Conservation (phyloP, 1,284 basidiomycete genomes). For the Microbotryum saponariae region DNA sequence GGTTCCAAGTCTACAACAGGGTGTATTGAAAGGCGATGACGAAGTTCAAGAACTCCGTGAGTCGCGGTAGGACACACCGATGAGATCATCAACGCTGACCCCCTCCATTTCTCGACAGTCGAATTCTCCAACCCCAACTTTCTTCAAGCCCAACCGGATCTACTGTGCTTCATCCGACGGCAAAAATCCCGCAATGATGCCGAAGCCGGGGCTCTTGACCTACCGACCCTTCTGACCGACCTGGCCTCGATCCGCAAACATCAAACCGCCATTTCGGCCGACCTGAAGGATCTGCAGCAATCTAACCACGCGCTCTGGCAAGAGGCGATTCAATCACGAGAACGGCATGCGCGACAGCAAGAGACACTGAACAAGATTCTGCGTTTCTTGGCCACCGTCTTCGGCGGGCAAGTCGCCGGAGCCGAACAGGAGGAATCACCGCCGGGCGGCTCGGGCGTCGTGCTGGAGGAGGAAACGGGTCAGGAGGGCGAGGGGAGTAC, state of each 20-base stretch:
- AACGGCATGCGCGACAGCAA: constrained; percentile 80
- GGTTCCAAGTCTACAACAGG: constrained; percentile 91
- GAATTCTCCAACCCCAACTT: constrained; percentile 87
- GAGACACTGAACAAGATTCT: constrained; percentile 96
- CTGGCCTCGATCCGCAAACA: constrained; percentile 84
- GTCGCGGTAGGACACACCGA: neutral
- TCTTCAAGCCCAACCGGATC: constrained; percentile 77
- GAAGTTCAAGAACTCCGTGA: constrained; percentile 79
- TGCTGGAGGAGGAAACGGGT: constrained; percentile 40
- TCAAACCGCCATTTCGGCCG: constrained; percentile 78
- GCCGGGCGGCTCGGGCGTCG: neutral
- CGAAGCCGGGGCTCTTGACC: constrained; percentile 49
- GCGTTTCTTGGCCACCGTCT: constrained; percentile 86
- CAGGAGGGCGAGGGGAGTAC: constrained; percentile 42
- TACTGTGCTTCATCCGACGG: constrained; percentile 79
- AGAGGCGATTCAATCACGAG: constrained; percentile 70
- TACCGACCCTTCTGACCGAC: constrained; percentile 68
- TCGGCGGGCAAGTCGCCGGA: constrained; percentile 51
- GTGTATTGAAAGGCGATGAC: constrained; percentile 63
- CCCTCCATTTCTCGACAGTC: constrained; percentile 8
- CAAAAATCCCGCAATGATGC: constrained; percentile 48
- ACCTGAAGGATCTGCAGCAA: constrained; percentile 77
- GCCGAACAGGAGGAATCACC: constrained; percentile 2
- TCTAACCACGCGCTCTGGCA: constrained; percentile 89
- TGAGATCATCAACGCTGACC: neutral